Evolutionary conservation across 2,329 filamentous ascomycete genomes (phyloP).

Genomic region (Colletotrichum tofieldiae): DNA sequence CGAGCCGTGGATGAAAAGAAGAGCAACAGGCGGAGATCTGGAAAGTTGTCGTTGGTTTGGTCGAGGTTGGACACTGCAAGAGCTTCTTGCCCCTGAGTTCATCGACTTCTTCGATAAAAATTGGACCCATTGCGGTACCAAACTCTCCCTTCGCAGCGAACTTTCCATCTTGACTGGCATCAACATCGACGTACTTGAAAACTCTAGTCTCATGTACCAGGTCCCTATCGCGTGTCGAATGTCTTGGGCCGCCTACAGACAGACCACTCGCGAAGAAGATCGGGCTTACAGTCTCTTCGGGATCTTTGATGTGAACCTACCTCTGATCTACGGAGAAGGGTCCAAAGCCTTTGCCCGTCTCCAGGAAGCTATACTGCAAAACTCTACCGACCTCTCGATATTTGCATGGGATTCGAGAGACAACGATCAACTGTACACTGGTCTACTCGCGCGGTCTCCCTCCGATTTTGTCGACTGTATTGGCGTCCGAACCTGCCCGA

Average conservation of each 20-base stretch:
- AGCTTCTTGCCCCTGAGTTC: constrained; percentile 43
- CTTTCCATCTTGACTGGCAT: not conserved
- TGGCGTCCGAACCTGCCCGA: too few species aligned
- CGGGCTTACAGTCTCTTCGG: constrained; percentile 49
- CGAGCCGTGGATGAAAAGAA: too few species aligned
- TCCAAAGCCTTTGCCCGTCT: constrained; percentile 44
- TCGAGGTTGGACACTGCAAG: constrained; percentile 34
- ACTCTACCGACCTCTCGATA: not conserved
- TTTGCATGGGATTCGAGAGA: not conserved
- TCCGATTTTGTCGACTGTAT: too few species aligned
- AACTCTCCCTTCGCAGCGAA: not conserved
- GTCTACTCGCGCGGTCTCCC: too few species aligned
- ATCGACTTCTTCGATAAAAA: constrained; percentile 46
- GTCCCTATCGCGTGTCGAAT: constrained; percentile 45
- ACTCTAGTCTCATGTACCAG: not conserved
- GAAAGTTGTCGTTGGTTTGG: constrained; percentile 17
- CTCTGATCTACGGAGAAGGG: constrained; percentile 49
- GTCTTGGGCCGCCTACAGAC: constrained; percentile 47
- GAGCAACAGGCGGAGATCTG: not conserved
- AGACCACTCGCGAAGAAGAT: constrained; percentile 46
- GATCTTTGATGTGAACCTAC: constrained; percentile 49
- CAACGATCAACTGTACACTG: too few species aligned
- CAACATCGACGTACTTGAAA: not conserved
- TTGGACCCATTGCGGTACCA: constrained; percentile 30
- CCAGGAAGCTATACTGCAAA: constrained; percentile 15